Base-by-base conservation (phyloP, 306 rosid species). In the Comarum palustre region DNA sequence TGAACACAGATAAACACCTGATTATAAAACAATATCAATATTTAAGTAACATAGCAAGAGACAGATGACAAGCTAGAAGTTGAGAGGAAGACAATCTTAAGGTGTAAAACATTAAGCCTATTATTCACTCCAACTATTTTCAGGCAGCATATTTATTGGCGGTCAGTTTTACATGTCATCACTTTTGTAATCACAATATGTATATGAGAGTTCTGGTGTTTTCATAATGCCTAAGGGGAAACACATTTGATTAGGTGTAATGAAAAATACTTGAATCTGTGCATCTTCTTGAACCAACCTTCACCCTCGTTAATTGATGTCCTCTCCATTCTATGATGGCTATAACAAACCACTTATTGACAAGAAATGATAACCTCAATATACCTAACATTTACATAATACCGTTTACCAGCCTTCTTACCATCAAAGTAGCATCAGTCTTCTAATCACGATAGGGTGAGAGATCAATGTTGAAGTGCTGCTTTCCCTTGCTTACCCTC, bases 401-500 rank as follows among this genome's bases (percentile, higher is more conserved):
- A 19, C 32, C 14, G 0, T 55, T 24, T 27, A 55, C 54, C 66
- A 55, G 39, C 3, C 38, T 72, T 51, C 82, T 79, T 80, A 84
- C 86, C 88, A 34, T 8, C 10, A 31, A 48, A 66, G 55, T 48
- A 41, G 54, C 77, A 54, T 59, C 67, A 29, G 46, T 67, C 52
- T 50, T 74, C 84, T 86, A 90, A 63, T 86, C 91, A 58, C 77
- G 79, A 82, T 82, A 87, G 36, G 98, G 96, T 2, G 97, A 78
- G 84, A 91, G 89, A 83, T 93, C 96, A 75, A 93, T 89, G 78
- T 87, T 85, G 83, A 89, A 87, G 7, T 17, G 83, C 60, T 88
- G 89, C 86, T 87, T 91, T 74, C 98, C 96, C 84, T 89, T 93
- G 96, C 90, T 91, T 47, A 82, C 96, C 79, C 87, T 86, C 98